Evolutionary conservation across 257 asterid genomes (phyloP).

Genomic region (Penstemon barbatus): DNA sequence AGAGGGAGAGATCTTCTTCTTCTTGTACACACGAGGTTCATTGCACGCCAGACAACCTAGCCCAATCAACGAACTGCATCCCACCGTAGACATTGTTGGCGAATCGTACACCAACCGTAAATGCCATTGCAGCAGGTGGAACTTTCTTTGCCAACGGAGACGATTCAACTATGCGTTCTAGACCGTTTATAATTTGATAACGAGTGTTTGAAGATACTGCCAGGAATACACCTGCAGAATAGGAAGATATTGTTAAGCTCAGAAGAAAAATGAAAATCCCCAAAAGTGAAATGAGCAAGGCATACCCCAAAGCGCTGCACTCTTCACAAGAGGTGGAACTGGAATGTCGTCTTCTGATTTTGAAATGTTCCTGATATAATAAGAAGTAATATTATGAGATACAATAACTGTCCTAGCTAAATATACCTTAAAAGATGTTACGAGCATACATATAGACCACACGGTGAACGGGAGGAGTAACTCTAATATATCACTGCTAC

Average conservation of each 20-base stretch:
- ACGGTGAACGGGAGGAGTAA: neutral
- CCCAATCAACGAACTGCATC: slow-evolving; percentile 99
- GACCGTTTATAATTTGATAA: slow-evolving; percentile 84
- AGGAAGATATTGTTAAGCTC: neutral
- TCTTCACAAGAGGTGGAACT: slow-evolving; percentile 90
- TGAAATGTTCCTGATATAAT: slow-evolving; percentile 61
- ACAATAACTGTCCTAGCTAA: neutral
- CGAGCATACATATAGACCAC: neutral
- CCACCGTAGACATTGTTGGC: slow-evolving; percentile 94
- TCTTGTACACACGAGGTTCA: slow-evolving; percentile 18
- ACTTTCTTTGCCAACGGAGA: slow-evolving; percentile 68
- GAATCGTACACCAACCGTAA: slow-evolving; percentile 87
- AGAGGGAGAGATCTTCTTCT: too few relatives aligned
- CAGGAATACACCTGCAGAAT: slow-evolving; percentile 69
- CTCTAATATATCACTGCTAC: neutral
- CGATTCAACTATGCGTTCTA: slow-evolving; percentile 82
- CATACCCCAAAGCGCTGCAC: slow-evolving; percentile 96
- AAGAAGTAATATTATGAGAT: slow-evolving; percentile 24
- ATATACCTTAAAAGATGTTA: neutral
- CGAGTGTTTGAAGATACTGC: slow-evolving; percentile 95
- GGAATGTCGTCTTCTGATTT: slow-evolving; percentile 92
- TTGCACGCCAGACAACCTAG: slow-evolving; percentile 85
- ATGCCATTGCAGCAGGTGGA: slow-evolving; percentile 82
- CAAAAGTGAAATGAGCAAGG: slow-evolving; percentile 23
- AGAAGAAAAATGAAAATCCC: neutral